Conservation (phyloP, 768 basidiomycete genomes). For the Suillus subalutaceus region DNA sequence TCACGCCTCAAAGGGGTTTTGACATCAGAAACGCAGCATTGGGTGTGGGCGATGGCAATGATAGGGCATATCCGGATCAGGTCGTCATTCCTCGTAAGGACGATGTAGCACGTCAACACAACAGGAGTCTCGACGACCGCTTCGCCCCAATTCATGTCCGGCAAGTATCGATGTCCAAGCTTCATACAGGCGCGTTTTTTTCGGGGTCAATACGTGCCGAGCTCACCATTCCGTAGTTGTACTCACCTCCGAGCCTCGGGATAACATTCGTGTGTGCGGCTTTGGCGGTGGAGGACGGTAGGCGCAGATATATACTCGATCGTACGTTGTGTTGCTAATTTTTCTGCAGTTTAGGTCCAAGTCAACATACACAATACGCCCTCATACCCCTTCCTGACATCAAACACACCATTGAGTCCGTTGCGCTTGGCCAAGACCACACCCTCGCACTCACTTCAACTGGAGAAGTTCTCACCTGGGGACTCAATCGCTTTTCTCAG, state of each 20-base stretch:
- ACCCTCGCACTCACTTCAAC: conserved; percentile 80
- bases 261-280: conserved; percentile 85
- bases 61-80: conserved; percentile 79
- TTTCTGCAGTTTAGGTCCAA: conserved; percentile 63
- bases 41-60: conserved; percentile 80
- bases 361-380: conserved; percentile 77
- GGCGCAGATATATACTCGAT: conserved; percentile 22
- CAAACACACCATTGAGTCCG: conserved; percentile 55
- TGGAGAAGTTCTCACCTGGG: conserved; percentile 91
- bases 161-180: conserved; percentile 78
- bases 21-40: conserved; percentile 76
- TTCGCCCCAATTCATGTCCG: conserved; percentile 67
- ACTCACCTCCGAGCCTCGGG: conserved; percentile 71
- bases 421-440: conserved; percentile 94
- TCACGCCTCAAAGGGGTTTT: not conserved
- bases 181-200: conserved; percentile 73
- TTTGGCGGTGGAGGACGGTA: conserved; percentile 88
- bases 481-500: conserved; percentile 85
- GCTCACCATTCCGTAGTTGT: conserved; percentile 38
- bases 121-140: conserved; percentile 41
- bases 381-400: conserved; percentile 59
- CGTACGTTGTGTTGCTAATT: conserved; percentile 2
- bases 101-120: conserved; percentile 14
- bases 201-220: not conserved
- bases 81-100: conserved; percentile 49